These are phyloP conservation scores for Ormosia emarginata DNA, from an alignment of 306 rosid genomes.

Conservation along the genomic window DNA sequence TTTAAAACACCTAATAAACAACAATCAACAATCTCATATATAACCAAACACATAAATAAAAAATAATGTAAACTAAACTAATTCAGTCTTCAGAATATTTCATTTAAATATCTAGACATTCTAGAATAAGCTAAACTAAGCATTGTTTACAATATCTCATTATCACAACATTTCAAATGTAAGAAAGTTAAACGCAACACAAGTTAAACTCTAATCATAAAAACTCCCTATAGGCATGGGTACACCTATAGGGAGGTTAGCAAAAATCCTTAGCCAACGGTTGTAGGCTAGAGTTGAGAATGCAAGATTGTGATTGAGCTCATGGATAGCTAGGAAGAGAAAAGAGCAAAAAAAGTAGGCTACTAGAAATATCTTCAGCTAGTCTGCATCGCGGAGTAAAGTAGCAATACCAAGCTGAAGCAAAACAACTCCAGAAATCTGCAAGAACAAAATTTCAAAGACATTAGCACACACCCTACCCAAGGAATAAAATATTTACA, in stretches of 20 bases:
- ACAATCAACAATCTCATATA: no score
- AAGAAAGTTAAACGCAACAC: no score
- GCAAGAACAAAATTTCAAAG: slow-evolving; percentile 36
- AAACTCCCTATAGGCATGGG: no score
- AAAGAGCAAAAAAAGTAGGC: slow-evolving; percentile 93
- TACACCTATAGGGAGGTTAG: slow-evolving; percentile 92
- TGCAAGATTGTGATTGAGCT: slow-evolving; percentile 94
- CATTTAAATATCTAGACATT: no score
- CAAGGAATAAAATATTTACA: not conserved
- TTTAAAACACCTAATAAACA: no score
- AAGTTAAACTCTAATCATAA: no score
- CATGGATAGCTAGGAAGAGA: slow-evolving; percentile 93
- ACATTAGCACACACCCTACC: not conserved
- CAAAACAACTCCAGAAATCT: slow-evolving; percentile 67
- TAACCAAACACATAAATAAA: no score
- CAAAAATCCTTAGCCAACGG: slow-evolving; percentile 84
- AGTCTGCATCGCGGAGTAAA: slow-evolving; percentile 55
- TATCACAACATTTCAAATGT: no score
- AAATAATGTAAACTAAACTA: no score
- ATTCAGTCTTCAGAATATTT: no score
- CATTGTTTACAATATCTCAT: no score
- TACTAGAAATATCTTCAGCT: slow-evolving; percentile 71
- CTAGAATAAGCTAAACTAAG: no score
- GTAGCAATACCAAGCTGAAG: slow-evolving; percentile 83
- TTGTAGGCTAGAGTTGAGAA: slow-evolving; percentile 75